Percentiles rank a stretch among this genome's conserved stretches.
phyloP scores from a whole-genome alignment of 192 early-diverging fungal genomes.

The Coemansia sp. region DNA sequence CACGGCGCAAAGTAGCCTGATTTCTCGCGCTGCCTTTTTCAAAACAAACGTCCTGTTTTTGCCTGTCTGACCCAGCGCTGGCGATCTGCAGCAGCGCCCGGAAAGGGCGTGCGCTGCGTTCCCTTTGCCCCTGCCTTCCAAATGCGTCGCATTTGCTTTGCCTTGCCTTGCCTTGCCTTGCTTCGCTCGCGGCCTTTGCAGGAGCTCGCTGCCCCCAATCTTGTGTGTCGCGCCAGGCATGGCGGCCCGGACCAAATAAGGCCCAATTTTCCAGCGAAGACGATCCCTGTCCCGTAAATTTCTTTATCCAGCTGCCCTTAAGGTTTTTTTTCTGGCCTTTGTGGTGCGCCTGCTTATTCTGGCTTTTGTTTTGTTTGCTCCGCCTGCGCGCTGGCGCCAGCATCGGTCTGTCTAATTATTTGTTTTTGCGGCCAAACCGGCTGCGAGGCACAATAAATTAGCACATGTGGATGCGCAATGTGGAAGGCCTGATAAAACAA shows the following conservation, averaged over 20 bases:
- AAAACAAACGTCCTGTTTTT: background rate
- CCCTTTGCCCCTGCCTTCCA: slow-evolving; percentile 3
- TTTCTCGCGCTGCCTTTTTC: background rate
- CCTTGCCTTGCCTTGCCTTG: no score
- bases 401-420: background rate
- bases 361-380: background rate
- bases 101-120: no score
- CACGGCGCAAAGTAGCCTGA: background rate
- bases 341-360: background rate
- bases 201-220: background rate
- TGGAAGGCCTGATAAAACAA: background rate
- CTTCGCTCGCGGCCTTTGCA: slow-evolving; percentile 9
- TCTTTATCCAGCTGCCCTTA: background rate
- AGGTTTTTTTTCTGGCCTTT: background rate
- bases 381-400: no score
- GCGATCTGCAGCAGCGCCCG: slow-evolving; percentile 5
- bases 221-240: background rate
- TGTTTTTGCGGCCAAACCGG: background rate
- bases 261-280: background rate
- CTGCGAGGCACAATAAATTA: background rate
- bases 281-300: background rate
- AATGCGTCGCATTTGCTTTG: background rate
- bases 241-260: background rate
- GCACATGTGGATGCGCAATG: background rate
- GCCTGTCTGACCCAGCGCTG: background rate